phyloP scores from a whole-genome alignment of 2,329 filamentous ascomycete species.

The Sporothrix humicola region DNA sequence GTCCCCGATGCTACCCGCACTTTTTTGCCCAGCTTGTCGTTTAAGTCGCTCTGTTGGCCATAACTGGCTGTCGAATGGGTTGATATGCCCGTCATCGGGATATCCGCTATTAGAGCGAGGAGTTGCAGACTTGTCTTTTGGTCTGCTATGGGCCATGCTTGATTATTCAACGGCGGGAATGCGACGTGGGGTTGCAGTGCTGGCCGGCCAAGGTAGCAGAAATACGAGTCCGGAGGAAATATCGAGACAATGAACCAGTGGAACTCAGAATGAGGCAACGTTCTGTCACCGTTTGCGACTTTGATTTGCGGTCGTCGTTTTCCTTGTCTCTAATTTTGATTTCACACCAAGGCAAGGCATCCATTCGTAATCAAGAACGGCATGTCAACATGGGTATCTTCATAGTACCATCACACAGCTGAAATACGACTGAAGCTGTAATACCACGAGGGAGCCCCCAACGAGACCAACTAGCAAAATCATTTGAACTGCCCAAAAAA shows the following conservation, averaged over 20 bases:
- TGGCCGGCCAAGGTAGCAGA: not conserved
- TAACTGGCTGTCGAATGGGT: not conserved
- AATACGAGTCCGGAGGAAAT: not conserved
- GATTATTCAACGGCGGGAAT: conserved; percentile 13
- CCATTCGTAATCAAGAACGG: conserved; percentile 8
- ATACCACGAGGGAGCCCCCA: not conserved
- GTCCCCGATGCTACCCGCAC: conserved; percentile 7
- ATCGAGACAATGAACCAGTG: not conserved
- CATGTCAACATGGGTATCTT: not conserved
- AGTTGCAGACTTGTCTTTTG: not conserved
- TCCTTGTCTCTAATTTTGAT: not conserved
- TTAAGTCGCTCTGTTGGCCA: not conserved
- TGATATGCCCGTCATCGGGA: conserved; percentile 1
- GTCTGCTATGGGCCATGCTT: not conserved
- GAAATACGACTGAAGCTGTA: not conserved
- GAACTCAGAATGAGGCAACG: not conserved
- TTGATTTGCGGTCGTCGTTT: not conserved
- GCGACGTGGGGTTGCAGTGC: conserved; percentile 1
- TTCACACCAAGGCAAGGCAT: not conserved
- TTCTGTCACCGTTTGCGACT: not conserved
- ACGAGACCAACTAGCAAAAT: not conserved
- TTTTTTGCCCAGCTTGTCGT: not conserved
- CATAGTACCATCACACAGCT: not conserved
- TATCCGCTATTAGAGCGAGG: not conserved
- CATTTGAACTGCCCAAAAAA: no score